A percentile compares a stretch with the other conserved stretches of the same genome.
Evolutionary conservation across 106 monocot species (phyloP).

Genomic region (Allium sativum): DNA sequence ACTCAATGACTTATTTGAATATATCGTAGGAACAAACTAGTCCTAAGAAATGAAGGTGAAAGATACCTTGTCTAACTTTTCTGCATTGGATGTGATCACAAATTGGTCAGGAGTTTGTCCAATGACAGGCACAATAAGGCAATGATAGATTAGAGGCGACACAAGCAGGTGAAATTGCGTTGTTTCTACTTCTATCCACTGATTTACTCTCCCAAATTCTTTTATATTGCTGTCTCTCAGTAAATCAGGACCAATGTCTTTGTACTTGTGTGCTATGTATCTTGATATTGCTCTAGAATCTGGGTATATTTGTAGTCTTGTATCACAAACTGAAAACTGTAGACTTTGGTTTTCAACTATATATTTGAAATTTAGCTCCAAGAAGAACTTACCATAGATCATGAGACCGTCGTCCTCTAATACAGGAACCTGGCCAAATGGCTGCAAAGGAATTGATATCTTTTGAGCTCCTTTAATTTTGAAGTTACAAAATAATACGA

Average conservation of each 20-base stretch:
- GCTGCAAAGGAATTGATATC: neutral
- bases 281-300: conserved; percentile 36
- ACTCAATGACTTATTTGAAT: too few species aligned
- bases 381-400: conserved; percentile 2
- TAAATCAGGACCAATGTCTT: conserved; percentile 11
- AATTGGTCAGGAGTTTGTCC: conserved; percentile 22
- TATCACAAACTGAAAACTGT: neutral
- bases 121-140: conserved; percentile 18
- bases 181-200: conserved; percentile 37
- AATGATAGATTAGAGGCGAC: conserved; percentile 18
- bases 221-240: conserved; percentile 1
- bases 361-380: neutral
- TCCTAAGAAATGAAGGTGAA: too few species aligned
- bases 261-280: conserved; percentile 25
- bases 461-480: neutral
- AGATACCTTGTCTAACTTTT: conserved; percentile 15
- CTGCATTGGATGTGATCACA: conserved; percentile 16
- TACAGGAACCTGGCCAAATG: neutral
- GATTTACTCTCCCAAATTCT: neutral
- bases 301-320: neutral
- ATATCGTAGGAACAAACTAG: too few species aligned
- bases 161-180: conserved; percentile 26
- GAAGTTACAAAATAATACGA: neutral
- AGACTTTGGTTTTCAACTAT: too few species aligned
- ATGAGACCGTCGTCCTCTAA: conserved; percentile 1